These are phyloP conservation scores for Sporothrix mexicana DNA, from an alignment of 2,329 filamentous ascomycete species.

Conservation along the genomic window DNA sequence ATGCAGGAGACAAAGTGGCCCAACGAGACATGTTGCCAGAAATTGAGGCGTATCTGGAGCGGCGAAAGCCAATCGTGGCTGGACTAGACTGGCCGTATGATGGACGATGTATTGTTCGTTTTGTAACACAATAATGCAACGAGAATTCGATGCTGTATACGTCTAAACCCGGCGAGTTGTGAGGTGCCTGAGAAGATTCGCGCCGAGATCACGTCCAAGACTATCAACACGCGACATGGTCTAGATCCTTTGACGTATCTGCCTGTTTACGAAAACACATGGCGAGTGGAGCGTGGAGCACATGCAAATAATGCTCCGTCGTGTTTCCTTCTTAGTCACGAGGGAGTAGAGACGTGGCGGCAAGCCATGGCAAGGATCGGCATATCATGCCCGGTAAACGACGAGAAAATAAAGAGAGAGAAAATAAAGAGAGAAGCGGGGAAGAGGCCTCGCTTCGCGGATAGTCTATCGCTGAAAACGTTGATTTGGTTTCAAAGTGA, in stretches of 20 bases:
- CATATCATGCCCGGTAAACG: neutral
- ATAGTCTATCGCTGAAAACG: neutral
- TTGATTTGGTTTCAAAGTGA: neutral
- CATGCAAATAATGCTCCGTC: neutral
- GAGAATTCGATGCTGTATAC: neutral
- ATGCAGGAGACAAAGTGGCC: neutral
- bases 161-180: neutral
- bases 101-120: neutral
- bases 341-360: neutral
- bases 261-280: neutral
- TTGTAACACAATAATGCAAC: neutral
- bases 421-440: too few species aligned
- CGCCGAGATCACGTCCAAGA: neutral
- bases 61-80: neutral
- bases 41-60: slow-evolving; percentile 7
- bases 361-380: neutral
- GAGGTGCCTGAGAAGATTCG: neutral
- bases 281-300: neutral
- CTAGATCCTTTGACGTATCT: neutral
- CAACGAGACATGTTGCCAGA: neutral
- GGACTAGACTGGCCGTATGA: neutral
- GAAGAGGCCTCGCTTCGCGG: neutral
- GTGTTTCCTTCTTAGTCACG: neutral
- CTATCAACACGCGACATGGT: neutral
- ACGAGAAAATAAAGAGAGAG: too few species aligned